Conservation (phyloP, 257 asterid species). For the Salvia miltiorrhiza region DNA sequence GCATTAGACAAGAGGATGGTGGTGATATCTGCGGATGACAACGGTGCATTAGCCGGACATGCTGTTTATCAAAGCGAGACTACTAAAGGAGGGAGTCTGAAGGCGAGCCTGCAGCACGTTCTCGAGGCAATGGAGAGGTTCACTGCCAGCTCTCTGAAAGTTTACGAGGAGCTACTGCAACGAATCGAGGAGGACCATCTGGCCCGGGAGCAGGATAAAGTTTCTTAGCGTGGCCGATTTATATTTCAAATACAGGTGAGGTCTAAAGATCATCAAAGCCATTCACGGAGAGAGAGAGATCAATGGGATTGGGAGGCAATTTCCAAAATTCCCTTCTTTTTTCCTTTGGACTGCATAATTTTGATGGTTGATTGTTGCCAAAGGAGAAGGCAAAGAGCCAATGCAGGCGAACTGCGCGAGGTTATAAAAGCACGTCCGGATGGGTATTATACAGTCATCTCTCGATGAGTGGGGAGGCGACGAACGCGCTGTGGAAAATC, state of each 20-base stretch:
- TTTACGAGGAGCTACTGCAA: slow-evolving; percentile 72
- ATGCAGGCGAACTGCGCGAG: neutral
- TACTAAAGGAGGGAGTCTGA: slow-evolving; percentile 61
- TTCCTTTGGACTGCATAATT: neutral
- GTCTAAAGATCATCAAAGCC: neutral
- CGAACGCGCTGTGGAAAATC: neutral
- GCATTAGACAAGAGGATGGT: slow-evolving; percentile 71
- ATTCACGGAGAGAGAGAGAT: neutral
- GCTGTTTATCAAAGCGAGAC: slow-evolving; percentile 85
- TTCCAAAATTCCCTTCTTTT: neutral
- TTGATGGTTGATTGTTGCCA: neutral
- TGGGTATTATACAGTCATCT: neutral
- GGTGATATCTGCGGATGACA: slow-evolving; percentile 43
- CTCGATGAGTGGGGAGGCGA: slow-evolving; percentile 9
- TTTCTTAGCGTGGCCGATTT: slow-evolving; percentile 20
- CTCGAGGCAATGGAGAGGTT: slow-evolving; percentile 92
- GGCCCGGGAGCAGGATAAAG: slow-evolving; percentile 36
- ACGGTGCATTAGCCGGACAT: slow-evolving; percentile 48
- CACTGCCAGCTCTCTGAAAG: slow-evolving; percentile 54
- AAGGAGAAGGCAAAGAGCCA: neutral
- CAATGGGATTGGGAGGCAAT: neutral
- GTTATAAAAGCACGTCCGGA: no score
- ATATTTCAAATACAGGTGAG: neutral
- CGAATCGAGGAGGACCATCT: slow-evolving; percentile 78
- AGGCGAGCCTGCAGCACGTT: slow-evolving; percentile 65